Percentiles rank a stretch among this genome's conserved stretches.
These are phyloP conservation scores for Termitomyces sp. DNA, from an alignment of 1,284 basidiomycete genomes.

Conservation along the genomic window DNA sequence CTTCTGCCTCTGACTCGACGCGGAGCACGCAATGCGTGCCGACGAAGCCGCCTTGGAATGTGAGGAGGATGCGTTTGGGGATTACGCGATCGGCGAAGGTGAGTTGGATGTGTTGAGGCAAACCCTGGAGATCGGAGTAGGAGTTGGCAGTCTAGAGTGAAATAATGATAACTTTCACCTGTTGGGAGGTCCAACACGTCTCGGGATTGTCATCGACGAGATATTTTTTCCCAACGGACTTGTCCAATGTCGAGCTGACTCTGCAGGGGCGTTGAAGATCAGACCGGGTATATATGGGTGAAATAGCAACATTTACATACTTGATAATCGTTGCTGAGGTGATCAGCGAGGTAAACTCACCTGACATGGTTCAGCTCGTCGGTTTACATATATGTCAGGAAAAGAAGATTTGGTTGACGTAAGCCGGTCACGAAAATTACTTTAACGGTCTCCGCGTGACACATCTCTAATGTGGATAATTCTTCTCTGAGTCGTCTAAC, in stretches of 20 bases:
- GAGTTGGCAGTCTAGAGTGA: conserved; percentile 8
- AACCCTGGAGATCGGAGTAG: conserved; percentile 41
- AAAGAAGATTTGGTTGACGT: not conserved
- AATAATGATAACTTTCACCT: conserved; percentile 36
- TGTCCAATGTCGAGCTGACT: conserved; percentile 82
- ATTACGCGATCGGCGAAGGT: conserved; percentile 47
- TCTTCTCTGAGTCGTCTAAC: no score
- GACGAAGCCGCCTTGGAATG: conserved; percentile 82
- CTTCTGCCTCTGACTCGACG: conserved; percentile 23
- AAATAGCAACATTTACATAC: conserved; percentile 28
- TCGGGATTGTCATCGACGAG: conserved; percentile 68
- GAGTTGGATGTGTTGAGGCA: conserved; percentile 70
- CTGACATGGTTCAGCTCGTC: conserved; percentile 1
- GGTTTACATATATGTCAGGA: not conserved
- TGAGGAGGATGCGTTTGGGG: conserved; percentile 53
- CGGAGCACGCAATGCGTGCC: conserved; percentile 58
- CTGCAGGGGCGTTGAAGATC: conserved; percentile 31
- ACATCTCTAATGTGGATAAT: no score
- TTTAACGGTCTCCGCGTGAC: no score
- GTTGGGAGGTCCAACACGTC: conserved; percentile 81
- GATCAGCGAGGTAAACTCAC: conserved; percentile 29
- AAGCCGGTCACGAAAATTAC: not conserved
- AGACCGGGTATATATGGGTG: conserved; percentile 8
- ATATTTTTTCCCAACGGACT: conserved; percentile 65
- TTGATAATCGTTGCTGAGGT: conserved; percentile 47